phyloP scores from a whole-genome alignment of 2,329 filamentous ascomycete genomes.

The Exophiala lecanii-corni region DNA sequence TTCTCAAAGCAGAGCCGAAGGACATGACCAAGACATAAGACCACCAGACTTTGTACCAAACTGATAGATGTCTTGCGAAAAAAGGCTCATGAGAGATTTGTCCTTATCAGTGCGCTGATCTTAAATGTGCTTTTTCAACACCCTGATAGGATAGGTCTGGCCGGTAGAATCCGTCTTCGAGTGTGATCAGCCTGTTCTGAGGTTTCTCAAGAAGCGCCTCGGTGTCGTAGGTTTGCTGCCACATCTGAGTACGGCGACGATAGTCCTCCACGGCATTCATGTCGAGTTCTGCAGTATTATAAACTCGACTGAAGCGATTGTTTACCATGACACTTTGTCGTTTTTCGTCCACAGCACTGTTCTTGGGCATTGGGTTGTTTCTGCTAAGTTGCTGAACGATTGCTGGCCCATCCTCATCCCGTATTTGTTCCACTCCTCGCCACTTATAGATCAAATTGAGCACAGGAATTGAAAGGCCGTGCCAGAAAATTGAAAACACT shows the following conservation, averaged over 20 bases:
- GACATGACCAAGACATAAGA: too few relatives aligned
- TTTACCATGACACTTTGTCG: conserved; percentile 33
- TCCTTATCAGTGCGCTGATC: too few relatives aligned
- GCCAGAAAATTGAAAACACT: conserved; percentile 37
- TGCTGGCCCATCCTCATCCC: conserved; percentile 31
- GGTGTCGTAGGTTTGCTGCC: background rate
- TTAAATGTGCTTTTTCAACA: too few relatives aligned
- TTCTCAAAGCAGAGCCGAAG: too few relatives aligned
- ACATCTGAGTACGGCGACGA: background rate
- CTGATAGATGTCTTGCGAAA: too few relatives aligned
- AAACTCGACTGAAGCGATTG: conserved; percentile 30
- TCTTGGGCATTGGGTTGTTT: conserved; percentile 33
- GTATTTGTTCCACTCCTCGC: conserved; percentile 28
- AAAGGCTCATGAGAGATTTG: too few relatives aligned
- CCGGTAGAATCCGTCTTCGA: too few relatives aligned
- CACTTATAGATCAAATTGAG: conserved; percentile 33
- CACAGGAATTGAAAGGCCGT: conserved; percentile 36
- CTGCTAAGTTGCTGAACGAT: conserved; percentile 25
- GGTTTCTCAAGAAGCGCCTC: too few relatives aligned
- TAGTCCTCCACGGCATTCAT: conserved; percentile 4
- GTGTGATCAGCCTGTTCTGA: too few relatives aligned
- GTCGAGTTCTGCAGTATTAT: conserved; percentile 3
- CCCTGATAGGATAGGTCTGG: too few relatives aligned
- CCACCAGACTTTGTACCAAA: too few relatives aligned
- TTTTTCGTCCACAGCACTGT: conserved; percentile 28